These are phyloP conservation scores for Chlamydomonas applanata DNA, from an alignment of 139 green algal species.

Conservation along the genomic window DNA sequence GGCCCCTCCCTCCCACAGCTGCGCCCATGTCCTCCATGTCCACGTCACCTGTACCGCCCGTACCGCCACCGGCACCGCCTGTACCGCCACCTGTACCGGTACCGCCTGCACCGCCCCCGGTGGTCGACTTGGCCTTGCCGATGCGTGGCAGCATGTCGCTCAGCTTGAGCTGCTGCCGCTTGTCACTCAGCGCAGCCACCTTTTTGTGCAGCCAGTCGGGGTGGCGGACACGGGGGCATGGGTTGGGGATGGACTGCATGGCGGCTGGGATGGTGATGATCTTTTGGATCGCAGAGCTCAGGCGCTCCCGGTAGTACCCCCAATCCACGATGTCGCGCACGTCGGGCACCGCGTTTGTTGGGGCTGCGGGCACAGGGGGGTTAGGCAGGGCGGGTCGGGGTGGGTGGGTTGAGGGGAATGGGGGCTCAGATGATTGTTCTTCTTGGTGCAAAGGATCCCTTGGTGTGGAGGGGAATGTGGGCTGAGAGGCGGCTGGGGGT, in stretches of 20 bases:
- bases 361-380: neutral
- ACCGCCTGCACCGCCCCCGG: neutral
- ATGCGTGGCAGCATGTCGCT: slow-evolving; percentile 23
- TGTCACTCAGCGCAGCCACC: slow-evolving; percentile 49
- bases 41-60: neutral
- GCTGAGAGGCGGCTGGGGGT: neutral
- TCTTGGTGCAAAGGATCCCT: neutral
- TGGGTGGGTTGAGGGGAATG: too few relatives aligned
- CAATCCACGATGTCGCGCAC: slow-evolving; percentile 93
- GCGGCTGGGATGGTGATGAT: slow-evolving; percentile 99
- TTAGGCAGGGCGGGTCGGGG: too few relatives aligned
- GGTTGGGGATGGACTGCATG: slow-evolving; percentile 78
- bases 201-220: slow-evolving; percentile 94
- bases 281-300: slow-evolving; percentile 94
- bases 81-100: neutral
- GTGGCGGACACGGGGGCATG: slow-evolving; percentile 73
- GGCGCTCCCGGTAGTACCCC: slow-evolving; percentile 93
- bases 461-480: neutral
- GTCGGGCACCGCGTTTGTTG: slow-evolving; percentile 54
- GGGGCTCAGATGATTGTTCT: too few relatives aligned
- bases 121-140: neutral
- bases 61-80: neutral
- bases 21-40: slow-evolving; percentile 38
- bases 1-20: neutral
- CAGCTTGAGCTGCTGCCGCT: slow-evolving; percentile 73